A percentile compares a stretch with the other conserved stretches of the same genome.
These are phyloP conservation scores for Trichophyton verrucosum DNA, from an alignment of 2,329 filamentous ascomycete species.

Conservation along the genomic window DNA sequence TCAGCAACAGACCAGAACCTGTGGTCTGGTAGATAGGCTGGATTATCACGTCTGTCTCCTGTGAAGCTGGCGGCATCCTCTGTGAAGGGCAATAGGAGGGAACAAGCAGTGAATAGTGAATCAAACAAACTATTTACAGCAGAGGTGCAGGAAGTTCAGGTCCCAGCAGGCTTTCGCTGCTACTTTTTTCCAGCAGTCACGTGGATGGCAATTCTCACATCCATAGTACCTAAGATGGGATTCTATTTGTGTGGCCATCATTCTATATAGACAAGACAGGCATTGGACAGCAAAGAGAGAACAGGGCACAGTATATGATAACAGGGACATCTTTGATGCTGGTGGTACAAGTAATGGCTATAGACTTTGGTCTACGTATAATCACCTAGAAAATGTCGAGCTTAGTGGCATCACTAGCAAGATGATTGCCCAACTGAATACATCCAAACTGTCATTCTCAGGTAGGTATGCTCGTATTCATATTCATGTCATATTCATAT, in stretches of 20 bases:
- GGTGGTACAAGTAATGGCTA: too few relatives aligned
- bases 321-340: too few relatives aligned
- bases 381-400: too few relatives aligned
- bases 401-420: background rate
- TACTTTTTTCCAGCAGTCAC: conserved; percentile 1
- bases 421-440: background rate
- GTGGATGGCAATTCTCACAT: background rate
- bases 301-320: too few relatives aligned
- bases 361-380: too few relatives aligned
- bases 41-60: background rate
- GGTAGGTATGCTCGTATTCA: background rate
- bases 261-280: too few relatives aligned
- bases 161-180: background rate
- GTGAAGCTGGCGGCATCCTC: background rate
- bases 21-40: background rate
- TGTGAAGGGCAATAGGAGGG: background rate
- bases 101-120: background rate
- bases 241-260: too few relatives aligned
- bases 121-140: background rate
- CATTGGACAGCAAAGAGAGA: too few relatives aligned
- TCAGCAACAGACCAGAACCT: background rate
- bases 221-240: too few relatives aligned
- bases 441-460: background rate
- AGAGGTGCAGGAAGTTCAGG: background rate
- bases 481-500: too few relatives aligned